phyloP scores from a whole-genome alignment of 2,329 filamentous ascomycete species.

The Geosmithia morbida region DNA sequence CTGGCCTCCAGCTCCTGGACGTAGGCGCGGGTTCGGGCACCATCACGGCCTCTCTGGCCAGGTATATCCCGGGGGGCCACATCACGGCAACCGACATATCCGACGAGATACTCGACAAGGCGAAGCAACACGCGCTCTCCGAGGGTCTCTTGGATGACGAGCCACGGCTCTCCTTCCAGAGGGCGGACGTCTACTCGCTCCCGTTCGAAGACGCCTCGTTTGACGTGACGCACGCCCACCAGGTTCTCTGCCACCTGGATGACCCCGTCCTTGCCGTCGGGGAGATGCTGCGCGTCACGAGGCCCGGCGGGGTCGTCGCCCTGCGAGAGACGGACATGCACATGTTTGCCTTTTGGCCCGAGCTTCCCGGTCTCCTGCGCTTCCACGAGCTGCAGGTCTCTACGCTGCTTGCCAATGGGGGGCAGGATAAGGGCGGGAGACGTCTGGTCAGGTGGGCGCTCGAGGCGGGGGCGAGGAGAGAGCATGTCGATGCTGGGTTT shows the following conservation, averaged over 20 bases:
- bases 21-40: conserved; percentile 34
- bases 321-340: conserved; percentile 14
- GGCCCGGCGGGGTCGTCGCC: conserved; percentile 26
- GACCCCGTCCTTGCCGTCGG: conserved; percentile 15
- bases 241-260: conserved; percentile 25
- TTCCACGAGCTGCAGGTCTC: conserved; percentile 10
- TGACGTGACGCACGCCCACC: conserved; percentile 26
- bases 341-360: conserved; percentile 14
- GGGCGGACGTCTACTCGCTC: conserved; percentile 15
- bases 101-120: conserved; percentile 14
- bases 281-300: conserved; percentile 27
- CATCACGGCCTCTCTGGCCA: conserved; percentile 27
- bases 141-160: conserved; percentile 4
- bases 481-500: conserved; percentile 10
- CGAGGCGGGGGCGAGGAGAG: conserved; percentile 4
- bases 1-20: conserved; percentile 24
- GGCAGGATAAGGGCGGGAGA: conserved; percentile 11
- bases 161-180: conserved; percentile 8
- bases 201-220: conserved; percentile 23
- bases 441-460: conserved; percentile 13
- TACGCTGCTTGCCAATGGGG: conserved; percentile 9
- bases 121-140: conserved; percentile 8
- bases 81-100: conserved; percentile 17
- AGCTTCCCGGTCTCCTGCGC: conserved; percentile 8
- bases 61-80: conserved; percentile 19